phyloP scores from a whole-genome alignment of 805 yeast species.

The Candida gorgasii region DNA sequence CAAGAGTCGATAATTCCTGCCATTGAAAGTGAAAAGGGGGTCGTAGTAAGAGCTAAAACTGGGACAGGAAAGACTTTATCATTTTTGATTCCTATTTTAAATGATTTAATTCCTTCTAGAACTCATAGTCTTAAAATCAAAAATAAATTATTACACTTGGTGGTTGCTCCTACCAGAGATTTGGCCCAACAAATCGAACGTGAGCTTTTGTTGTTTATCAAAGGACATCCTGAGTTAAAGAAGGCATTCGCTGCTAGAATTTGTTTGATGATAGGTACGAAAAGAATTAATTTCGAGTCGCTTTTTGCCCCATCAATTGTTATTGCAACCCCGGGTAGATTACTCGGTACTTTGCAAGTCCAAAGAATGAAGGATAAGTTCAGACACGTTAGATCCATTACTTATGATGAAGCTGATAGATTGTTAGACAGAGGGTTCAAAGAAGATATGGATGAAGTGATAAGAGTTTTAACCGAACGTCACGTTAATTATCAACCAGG shows the following conservation, averaged over 20 bases:
- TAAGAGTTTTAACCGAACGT: slow-evolving; percentile 44
- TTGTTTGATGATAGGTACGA: slow-evolving; percentile 69
- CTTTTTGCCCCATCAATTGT: slow-evolving; percentile 56
- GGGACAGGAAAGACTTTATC: slow-evolving; percentile 96
- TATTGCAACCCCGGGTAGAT: slow-evolving; percentile 89
- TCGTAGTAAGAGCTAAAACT: slow-evolving; percentile 88
- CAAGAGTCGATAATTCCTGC: slow-evolving; percentile 60
- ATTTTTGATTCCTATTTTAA: slow-evolving; percentile 74
- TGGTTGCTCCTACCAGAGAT: slow-evolving; percentile 90
- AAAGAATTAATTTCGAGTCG: slow-evolving; percentile 33
- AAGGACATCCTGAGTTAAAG: slow-evolving; percentile 21
- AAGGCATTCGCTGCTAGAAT: slow-evolving; percentile 31
- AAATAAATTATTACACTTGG: slow-evolving; percentile 45
- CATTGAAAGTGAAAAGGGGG: slow-evolving; percentile 54
- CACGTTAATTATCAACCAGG: slow-evolving; percentile 23
- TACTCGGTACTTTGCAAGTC: slow-evolving; percentile 58
- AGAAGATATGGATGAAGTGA: slow-evolving; percentile 60
- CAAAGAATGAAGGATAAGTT: slow-evolving; percentile 49
- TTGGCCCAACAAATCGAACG: slow-evolving; percentile 78
- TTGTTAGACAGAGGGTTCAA: slow-evolving; percentile 80
- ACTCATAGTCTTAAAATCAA: slow-evolving; percentile 44
- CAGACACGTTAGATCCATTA: slow-evolving; percentile 56
- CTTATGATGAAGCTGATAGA: slow-evolving; percentile 92
- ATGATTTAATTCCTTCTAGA: slow-evolving; percentile 13
- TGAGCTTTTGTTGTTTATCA: slow-evolving; percentile 49